These are phyloP conservation scores for Colletotrichum orbiculare DNA, from an alignment of 2,329 filamentous ascomycete species.

Conservation along the genomic window DNA sequence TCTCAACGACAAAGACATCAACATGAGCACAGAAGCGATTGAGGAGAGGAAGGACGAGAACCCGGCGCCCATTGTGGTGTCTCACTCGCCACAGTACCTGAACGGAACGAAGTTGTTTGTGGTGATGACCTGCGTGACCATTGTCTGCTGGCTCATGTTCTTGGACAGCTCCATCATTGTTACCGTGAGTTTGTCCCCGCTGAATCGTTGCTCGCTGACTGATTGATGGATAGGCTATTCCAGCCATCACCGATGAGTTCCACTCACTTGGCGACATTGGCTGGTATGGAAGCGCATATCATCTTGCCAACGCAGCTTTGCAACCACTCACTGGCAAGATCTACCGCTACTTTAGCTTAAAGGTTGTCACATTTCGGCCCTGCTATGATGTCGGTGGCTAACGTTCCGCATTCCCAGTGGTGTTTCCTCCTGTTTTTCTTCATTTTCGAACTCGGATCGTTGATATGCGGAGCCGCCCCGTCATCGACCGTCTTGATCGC, in stretches of 20 bases:
- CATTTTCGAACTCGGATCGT: conserved; percentile 52
- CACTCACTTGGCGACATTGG: conserved; percentile 54
- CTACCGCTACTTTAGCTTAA: conserved; percentile 48
- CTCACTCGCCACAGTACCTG: conserved; percentile 1
- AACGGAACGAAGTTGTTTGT: conserved; percentile 39
- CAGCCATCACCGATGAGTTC: conserved; percentile 48
- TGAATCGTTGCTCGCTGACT: too few relatives aligned
- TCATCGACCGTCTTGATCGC: conserved; percentile 59
- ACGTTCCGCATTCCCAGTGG: conserved; percentile 48
- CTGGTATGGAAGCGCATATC: conserved; percentile 56
- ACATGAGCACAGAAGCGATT: not conserved
- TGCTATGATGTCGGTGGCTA: not conserved
- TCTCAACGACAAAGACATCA: not conserved
- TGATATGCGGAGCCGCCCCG: conserved; percentile 58
- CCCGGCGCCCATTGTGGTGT: not conserved
- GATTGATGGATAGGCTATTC: conserved; percentile 44
- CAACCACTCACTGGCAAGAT: conserved; percentile 44
- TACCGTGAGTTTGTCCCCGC: conserved; percentile 42
- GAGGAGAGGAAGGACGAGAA: not conserved
- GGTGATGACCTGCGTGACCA: conserved; percentile 35
- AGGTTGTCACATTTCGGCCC: conserved; percentile 44
- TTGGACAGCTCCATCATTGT: conserved; percentile 49
- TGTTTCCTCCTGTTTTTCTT: conserved; percentile 44
- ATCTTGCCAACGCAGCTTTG: conserved; percentile 43
- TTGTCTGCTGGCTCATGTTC: conserved; percentile 40